Conservation (phyloP, 1,139 yeast species). For the Pichia sp. region DNA sequence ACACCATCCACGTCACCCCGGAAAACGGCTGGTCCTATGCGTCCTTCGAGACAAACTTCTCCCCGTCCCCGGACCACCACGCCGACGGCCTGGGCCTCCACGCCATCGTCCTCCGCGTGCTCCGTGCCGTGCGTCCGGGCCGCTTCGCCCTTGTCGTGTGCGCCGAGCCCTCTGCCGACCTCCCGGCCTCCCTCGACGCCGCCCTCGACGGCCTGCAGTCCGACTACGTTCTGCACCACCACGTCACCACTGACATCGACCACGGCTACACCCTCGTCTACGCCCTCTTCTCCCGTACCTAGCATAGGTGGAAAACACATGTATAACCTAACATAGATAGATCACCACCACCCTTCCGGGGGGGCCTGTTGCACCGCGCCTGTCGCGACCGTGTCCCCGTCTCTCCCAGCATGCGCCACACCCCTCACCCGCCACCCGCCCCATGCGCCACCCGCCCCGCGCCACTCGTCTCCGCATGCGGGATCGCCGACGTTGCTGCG, state of each 20-base stretch:
- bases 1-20: conserved; percentile 92
- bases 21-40: conserved; percentile 95
- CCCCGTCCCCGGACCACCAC: background rate
- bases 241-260: background rate
- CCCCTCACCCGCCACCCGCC: no score
- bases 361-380: no score
- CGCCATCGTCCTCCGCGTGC: conserved; percentile 53
- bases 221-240: background rate
- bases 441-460: no score
- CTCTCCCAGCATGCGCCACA: no score
- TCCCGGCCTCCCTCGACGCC: background rate
- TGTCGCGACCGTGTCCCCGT: no score
- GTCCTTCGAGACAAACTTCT: conserved; percentile 83
- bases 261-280: conserved; percentile 4
- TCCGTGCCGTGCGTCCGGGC: conserved; percentile 61
- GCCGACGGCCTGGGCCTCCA: conserved; percentile 36
- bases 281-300: background rate
- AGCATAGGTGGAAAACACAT: no score
- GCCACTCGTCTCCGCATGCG: background rate
- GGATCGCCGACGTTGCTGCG: background rate
- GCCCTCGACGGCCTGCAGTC: background rate
- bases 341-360: no score
- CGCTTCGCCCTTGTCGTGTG: conserved; percentile 6
- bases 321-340: no score
- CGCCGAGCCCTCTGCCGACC: background rate